Base-by-base conservation (phyloP, 179 eudicot species). In the Beta macrorhiza region DNA sequence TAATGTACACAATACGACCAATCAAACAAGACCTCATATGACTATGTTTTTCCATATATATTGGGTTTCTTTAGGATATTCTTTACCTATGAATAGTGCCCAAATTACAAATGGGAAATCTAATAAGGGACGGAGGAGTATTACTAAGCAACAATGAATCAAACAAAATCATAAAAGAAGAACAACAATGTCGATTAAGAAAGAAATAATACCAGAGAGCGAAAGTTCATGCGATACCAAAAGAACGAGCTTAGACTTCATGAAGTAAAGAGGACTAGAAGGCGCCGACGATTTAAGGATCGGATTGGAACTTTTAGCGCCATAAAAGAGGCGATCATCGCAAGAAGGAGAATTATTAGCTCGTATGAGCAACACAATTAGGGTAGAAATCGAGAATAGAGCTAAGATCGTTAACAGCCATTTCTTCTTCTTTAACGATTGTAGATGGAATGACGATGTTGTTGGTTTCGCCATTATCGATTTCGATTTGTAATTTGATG, bases 171-270 rank as follows among this genome's bases (percentile, higher is more conserved):
- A 49, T 6, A 64, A 65, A 3, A 15, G 1, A 15, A 45, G 12
- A 15, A 17, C 4, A 67, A 20, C 11, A 22, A 59, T 25, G 42
- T 37, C 2, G 42, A 37, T 37, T 6, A 37, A 63, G 47, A 22
- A 58, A 37, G 51, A 55, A 63, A 14, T 42, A 22, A 49, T 86
- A 95, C 99, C 98, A 67, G 99, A 93, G 74, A 95, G 98, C 15
- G 99, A 92, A 77, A 95, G 96, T 79, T 96, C 98, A 81, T 96
- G 99, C 22, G 99, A 96, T 10, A 96, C 99, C 58, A 96, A 80
- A 16, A 96, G 90, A 55, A 96, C 99, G 65, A 91, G 94, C 91
- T 92, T 96, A 11, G 97, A 92, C 89, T 94, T 96, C 98, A 96
- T 93, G 86, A 96, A 96, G 83, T 85, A 74, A 47, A 96, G 97